Evolutionary conservation across 805 yeast genomes (phyloP).

Genomic region (Saccharomycopsis schoenii): DNA sequence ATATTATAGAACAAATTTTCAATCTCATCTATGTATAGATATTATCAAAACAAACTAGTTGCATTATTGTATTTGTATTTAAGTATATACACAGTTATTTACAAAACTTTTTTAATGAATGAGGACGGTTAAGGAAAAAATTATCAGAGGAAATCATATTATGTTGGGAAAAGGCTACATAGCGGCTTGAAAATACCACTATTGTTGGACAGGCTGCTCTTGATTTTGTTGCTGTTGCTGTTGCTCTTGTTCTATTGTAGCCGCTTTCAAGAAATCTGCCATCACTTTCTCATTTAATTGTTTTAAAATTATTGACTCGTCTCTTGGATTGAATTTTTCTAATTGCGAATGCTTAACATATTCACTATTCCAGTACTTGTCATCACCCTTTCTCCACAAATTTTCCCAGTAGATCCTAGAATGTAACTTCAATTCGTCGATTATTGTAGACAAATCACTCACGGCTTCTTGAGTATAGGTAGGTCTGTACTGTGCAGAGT

Average conservation of each 20-base stretch:
- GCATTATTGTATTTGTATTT: no score
- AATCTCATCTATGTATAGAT: no score
- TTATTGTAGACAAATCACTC: constrained; percentile 64
- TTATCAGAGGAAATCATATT: not conserved
- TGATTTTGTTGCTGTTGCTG: not conserved
- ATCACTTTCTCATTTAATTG: constrained; percentile 34
- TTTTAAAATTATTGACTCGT: constrained; percentile 57
- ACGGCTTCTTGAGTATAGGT: constrained; percentile 86
- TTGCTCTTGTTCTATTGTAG: not conserved
- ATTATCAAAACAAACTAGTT: no score
- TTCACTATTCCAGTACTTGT: constrained; percentile 54
- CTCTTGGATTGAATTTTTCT: constrained; percentile 50
- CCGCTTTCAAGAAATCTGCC: constrained; percentile 18
- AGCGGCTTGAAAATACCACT: not conserved
- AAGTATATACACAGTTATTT: no score
- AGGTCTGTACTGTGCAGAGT: constrained; percentile 80
- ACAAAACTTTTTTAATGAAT: no score
- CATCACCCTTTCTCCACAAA: constrained; percentile 80
- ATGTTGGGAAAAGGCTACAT: not conserved
- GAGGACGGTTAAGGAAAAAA: not conserved
- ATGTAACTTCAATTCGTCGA: constrained; percentile 46
- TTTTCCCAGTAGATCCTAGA: constrained; percentile 72
- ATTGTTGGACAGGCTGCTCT: not conserved
- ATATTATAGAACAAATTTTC: no score
- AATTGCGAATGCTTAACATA: constrained; percentile 53